A percentile compares a stretch with the other conserved stretches of the same genome.
These are phyloP conservation scores for Coemansia sp. DNA, from an alignment of 192 early-diverging fungal genomes.

Conservation along the genomic window DNA sequence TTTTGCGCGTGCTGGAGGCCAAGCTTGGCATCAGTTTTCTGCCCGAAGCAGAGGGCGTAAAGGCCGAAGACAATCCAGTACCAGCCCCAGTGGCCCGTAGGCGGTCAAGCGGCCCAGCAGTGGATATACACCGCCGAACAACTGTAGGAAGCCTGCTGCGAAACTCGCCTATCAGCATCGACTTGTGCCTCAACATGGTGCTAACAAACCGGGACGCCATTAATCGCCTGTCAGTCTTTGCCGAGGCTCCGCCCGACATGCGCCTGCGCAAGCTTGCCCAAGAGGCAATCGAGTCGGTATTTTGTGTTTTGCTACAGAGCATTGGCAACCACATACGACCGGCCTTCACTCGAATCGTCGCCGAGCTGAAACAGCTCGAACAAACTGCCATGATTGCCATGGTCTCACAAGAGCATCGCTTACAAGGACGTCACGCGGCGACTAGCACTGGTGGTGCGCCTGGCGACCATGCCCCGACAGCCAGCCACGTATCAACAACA, in stretches of 20 bases:
- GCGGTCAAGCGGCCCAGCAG: slow-evolving; percentile 12
- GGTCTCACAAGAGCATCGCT: slow-evolving; percentile 12
- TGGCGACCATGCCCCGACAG: slow-evolving; percentile 1
- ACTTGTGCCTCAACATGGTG: slow-evolving; percentile 85
- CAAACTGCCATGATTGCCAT: slow-evolving; percentile 35
- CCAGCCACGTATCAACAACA: slow-evolving; percentile 53
- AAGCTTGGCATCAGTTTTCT: slow-evolving; percentile 28
- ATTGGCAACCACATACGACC: slow-evolving; percentile 61
- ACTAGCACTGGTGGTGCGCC: background rate
- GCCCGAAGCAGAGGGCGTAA: slow-evolving; percentile 10
- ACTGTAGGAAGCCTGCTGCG: slow-evolving; percentile 43
- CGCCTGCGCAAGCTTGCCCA: slow-evolving; percentile 63
- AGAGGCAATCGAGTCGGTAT: slow-evolving; percentile 75
- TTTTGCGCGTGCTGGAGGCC: slow-evolving; percentile 32
- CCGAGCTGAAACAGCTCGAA: slow-evolving; percentile 44
- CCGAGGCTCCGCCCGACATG: slow-evolving; percentile 61
- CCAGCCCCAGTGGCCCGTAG: slow-evolving; percentile 1
- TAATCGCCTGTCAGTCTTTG: slow-evolving; percentile 63
- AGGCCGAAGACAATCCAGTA: background rate
- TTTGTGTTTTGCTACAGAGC: slow-evolving; percentile 73
- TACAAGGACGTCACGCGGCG: slow-evolving; percentile 8
- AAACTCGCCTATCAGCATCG: slow-evolving; percentile 60
- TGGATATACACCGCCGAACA: slow-evolving; percentile 16
- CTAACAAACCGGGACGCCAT: slow-evolving; percentile 85
- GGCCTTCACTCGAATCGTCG: slow-evolving; percentile 35